phyloP scores from a whole-genome alignment of 805 yeast genomes.

The Saccharomycopsis schoenii region DNA sequence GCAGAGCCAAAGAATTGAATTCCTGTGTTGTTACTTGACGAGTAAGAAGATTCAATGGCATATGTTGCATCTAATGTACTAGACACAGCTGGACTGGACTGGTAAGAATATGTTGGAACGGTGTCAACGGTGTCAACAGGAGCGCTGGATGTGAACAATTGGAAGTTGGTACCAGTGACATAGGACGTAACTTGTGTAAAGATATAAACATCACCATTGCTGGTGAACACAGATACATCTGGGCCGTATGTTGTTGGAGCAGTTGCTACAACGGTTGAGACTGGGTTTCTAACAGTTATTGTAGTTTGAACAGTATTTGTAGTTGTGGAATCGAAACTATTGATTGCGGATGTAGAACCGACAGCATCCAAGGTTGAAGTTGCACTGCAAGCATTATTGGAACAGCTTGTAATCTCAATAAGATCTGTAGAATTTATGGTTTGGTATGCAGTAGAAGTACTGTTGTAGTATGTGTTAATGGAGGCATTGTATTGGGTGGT shows the following conservation, averaged over 20 bases:
- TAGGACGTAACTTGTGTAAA: slow-evolving; percentile 1
- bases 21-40: not conserved
- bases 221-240: slow-evolving; percentile 3
- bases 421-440: slow-evolving; percentile 22
- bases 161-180: not conserved
- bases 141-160: not conserved
- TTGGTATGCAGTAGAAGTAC: not conserved
- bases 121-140: not conserved
- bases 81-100: not conserved
- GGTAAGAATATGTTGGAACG: slow-evolving; percentile 3
- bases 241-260: slow-evolving; percentile 14
- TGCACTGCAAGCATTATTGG: slow-evolving; percentile 20
- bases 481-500: not conserved
- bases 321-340: slow-evolving; percentile 10
- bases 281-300: slow-evolving; percentile 17
- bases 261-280: slow-evolving; percentile 22
- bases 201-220: slow-evolving; percentile 11
- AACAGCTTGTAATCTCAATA: slow-evolving; percentile 23
- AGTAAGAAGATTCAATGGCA: not conserved
- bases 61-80: slow-evolving; percentile 4
- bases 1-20: not conserved
- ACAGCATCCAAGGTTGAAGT: slow-evolving; percentile 6
- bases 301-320: slow-evolving; percentile 3
- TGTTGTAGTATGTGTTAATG: not conserved
- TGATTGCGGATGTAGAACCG: slow-evolving; percentile 1